A percentile compares a stretch with the other conserved stretches of the same genome.
Conservation (phyloP, 768 basidiomycete species). For the Macrolepiota dolichaula region DNA sequence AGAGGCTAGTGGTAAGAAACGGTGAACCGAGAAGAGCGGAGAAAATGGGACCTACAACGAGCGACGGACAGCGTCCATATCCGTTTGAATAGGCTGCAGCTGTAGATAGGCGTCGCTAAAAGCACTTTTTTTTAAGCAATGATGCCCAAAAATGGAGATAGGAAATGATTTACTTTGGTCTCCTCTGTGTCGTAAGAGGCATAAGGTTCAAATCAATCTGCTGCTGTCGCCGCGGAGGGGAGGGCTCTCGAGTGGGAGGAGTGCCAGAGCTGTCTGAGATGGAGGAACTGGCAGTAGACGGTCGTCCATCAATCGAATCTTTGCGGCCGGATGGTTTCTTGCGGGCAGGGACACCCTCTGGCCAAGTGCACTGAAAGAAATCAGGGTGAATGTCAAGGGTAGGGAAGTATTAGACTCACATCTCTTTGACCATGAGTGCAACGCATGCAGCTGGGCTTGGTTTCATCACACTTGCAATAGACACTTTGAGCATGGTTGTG, state of each 20-base stretch:
- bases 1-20: conserved; percentile 15
- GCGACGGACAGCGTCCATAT: conserved; percentile 42
- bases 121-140: conserved; percentile 16
- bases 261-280: conserved; percentile 64
- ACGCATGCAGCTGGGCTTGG: conserved; percentile 82
- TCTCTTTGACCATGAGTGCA: conserved; percentile 85
- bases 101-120: conserved; percentile 43
- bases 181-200: conserved; percentile 34
- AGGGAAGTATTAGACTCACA: conserved; percentile 36
- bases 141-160: conserved; percentile 7
- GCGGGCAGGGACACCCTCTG: conserved; percentile 69
- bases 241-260: conserved; percentile 64
- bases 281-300: conserved; percentile 75
- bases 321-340: conserved; percentile 61
- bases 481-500: background rate
- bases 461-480: conserved; percentile 78
- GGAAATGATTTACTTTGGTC: conserved; percentile 31
- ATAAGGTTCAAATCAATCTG: conserved; percentile 36
- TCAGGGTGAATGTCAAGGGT: conserved; percentile 9
- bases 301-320: conserved; percentile 58
- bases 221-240: conserved; percentile 55
- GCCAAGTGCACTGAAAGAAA: conserved; percentile 70
- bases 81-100: conserved; percentile 40
- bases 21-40: conserved; percentile 1
- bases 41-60: conserved; percentile 40